Conservation (phyloP, 192 early-diverging fungal species). For the Backusella morwellensis region DNA sequence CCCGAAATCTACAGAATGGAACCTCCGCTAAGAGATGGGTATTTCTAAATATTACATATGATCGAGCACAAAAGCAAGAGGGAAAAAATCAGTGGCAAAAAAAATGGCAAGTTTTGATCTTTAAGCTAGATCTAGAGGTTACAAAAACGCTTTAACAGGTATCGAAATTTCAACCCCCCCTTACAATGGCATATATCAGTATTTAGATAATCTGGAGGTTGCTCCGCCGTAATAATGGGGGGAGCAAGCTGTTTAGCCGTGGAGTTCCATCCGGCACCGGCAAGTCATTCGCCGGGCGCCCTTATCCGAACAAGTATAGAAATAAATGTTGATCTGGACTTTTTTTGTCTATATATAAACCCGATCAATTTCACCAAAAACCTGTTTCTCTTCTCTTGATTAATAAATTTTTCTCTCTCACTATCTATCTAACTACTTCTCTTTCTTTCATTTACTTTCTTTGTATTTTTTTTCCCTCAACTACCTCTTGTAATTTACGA, state of each 20-base stretch:
- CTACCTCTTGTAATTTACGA: not conserved
- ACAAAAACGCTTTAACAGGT: not conserved
- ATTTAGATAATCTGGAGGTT: constrained; percentile 3
- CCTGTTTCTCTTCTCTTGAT: constrained; percentile 8
- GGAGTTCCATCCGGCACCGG: not conserved
- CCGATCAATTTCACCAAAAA: not conserved
- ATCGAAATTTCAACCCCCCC: not conserved
- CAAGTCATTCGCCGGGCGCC: constrained; percentile 5
- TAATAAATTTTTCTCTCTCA: not conserved
- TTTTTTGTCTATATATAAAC: constrained; percentile 10
- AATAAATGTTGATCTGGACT: constrained; percentile 7
- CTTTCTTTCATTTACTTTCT: not conserved
- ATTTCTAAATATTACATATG: not conserved
- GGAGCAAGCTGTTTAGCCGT: constrained; percentile 1
- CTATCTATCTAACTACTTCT: not conserved
- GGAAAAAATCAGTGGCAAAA: not conserved
- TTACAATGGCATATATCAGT: not conserved
- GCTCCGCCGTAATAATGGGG: constrained; percentile 6
- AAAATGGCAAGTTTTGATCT: not conserved
- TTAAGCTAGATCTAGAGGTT: not conserved
- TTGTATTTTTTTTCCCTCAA: not conserved
- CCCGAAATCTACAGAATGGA: constrained; percentile 9
- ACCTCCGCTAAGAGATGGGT: constrained; percentile 1
- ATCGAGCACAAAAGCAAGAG: not conserved
- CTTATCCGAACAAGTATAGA: not conserved